Evolutionary conservation across 2,329 filamentous ascomycete species (phyloP).

Genomic region (Ustulina deusta): DNA sequence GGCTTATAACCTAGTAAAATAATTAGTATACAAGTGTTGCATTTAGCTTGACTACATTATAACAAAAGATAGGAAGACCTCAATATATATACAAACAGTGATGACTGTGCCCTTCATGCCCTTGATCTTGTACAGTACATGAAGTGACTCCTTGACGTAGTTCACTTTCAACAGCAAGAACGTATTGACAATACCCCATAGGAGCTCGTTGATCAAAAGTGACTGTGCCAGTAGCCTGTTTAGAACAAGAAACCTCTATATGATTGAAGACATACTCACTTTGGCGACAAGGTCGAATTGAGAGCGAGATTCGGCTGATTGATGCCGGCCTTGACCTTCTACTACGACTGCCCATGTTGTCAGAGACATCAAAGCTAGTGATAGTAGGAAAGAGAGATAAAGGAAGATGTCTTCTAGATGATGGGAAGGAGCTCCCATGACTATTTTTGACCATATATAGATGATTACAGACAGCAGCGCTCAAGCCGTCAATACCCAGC

Average conservation of each 20-base stretch:
- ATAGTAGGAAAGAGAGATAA: slow-evolving; percentile 18
- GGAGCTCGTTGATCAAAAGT: slow-evolving; percentile 31
- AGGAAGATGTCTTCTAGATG: slow-evolving; percentile 18
- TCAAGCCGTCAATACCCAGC: slow-evolving; percentile 20
- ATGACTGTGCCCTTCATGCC: too few relatives aligned
- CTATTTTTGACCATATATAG: slow-evolving; percentile 9
- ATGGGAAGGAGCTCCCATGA: background rate
- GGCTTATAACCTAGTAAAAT: too few relatives aligned
- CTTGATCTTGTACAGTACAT: too few relatives aligned
- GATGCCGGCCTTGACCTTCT: slow-evolving; percentile 27
- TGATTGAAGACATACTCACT: too few relatives aligned
- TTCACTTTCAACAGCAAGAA: too few relatives aligned
- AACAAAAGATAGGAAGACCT: too few relatives aligned
- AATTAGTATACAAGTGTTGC: too few relatives aligned
- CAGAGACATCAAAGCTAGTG: slow-evolving; percentile 23
- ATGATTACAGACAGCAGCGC: slow-evolving; percentile 8
- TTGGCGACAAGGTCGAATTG: slow-evolving; percentile 24
- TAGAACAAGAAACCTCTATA: too few relatives aligned
- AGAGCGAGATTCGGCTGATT: slow-evolving; percentile 23
- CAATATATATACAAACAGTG: too few relatives aligned
- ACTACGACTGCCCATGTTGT: slow-evolving; percentile 30
- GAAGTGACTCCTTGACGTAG: too few relatives aligned
- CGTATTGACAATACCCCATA: slow-evolving; percentile 29
- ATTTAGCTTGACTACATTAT: too few relatives aligned
- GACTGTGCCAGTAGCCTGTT: slow-evolving; percentile 9